Conservation (phyloP, 23 red algal genomes). For the Chondrus crispus region DNA sequence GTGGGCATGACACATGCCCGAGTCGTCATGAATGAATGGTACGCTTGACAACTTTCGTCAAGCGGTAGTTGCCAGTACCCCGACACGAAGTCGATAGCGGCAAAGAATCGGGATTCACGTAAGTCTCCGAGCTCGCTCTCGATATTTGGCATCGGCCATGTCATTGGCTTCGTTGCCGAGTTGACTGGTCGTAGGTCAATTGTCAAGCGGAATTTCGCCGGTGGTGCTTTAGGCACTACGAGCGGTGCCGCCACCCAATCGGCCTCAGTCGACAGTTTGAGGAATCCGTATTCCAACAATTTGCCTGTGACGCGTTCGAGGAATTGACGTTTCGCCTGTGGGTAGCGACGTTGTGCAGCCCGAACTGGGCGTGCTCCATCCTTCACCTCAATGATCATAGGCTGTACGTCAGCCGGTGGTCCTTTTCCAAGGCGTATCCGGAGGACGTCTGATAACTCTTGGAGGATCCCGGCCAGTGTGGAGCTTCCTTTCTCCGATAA, state of each 20-base stretch:
- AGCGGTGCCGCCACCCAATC: constrained; percentile 19
- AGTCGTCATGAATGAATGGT: background rate
- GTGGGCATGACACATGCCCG: background rate
- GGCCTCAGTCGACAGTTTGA: background rate
- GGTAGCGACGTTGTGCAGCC: background rate
- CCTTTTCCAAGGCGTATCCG: background rate
- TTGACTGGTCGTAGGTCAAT: background rate
- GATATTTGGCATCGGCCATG: constrained; percentile 12
- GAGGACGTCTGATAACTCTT: constrained; percentile 6
- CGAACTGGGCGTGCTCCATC: background rate
- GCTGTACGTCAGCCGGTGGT: background rate
- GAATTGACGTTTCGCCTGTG: background rate
- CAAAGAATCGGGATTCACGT: background rate
- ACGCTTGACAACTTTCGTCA: background rate
- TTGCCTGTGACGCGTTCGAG: background rate
- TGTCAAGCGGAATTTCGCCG: background rate
- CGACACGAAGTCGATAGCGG: background rate
- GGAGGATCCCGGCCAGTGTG: background rate
- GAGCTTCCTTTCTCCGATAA: background rate
- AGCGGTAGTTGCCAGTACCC: constrained; percentile 10
- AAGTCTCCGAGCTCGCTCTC: background rate
- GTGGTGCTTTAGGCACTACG: background rate
- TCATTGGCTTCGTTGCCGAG: background rate
- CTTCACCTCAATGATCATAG: background rate
- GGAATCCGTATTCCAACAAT: constrained; percentile 15